Base-by-base conservation (phyloP, 2,329 filamentous ascomycete genomes). In the Verticillium nubilum region DNA sequence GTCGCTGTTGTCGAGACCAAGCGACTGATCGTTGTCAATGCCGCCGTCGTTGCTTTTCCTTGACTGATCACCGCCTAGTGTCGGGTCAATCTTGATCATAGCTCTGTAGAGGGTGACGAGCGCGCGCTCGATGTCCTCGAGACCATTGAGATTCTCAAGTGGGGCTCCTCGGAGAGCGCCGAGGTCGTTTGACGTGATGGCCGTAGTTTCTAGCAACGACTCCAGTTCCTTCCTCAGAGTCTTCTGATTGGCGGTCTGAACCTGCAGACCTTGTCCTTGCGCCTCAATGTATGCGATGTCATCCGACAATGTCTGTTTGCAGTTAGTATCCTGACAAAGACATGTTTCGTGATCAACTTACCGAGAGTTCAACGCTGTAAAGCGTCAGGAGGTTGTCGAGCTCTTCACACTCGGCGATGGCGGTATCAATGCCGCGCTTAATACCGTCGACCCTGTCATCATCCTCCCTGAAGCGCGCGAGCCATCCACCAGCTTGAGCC, bases 221-320 rank as follows among this genome's bases (percentile, higher is more conserved):
- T 96, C 87, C 1, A 99, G 82, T 73, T 99, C 95, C 63, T 88
- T 91, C 72, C 94, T 92, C 54, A 99, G 82, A 28, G 97, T 83
- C 72, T 97, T 97, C 72, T 99, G 95, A 68, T 99, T 99, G 47
- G 95, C 92, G 23, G 94, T 94, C 74, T 98, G 95, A 6, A 99
- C 94, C 69, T 99, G 95, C 54, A 99, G 79, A 78, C 95, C 95
- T 75, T 99, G 94, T 6, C 92, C 93, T 74, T 99, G 95, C 2
- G 95, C 92, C 76, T 99, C 95, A 64, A 99, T 98, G 71, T 96
- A 98, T 3, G 92, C 88, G 67, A 99, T 96, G 68, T 99, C 95
- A 56, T 98, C 94, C 59, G 93, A 92, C 29, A 99, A 81, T 55
- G 93, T 98, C 89, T 96, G 69, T 26, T 28, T 17, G 4, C 12